These are phyloP conservation scores for Tuber magnatum DNA, from an alignment of 495 filamentous ascomycete species.

Conservation along the genomic window DNA sequence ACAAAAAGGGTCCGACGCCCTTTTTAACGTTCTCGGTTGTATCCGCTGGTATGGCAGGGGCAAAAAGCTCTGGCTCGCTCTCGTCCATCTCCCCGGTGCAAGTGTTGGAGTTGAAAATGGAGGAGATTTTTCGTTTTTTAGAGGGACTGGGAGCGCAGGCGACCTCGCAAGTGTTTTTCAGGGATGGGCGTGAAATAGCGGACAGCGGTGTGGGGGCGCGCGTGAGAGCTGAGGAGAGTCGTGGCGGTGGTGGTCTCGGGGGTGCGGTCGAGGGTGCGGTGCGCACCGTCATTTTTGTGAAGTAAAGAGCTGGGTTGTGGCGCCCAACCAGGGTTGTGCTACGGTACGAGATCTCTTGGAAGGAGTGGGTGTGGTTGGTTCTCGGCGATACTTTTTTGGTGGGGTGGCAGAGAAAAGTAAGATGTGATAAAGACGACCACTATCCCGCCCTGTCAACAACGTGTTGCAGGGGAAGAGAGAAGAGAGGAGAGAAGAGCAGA, in stretches of 20 bases:
- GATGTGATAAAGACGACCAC: constrained; percentile 2
- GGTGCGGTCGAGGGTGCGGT: constrained; percentile 18
- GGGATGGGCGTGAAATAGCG: constrained; percentile 12
- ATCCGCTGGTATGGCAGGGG: constrained; percentile 36
- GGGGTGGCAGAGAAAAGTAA: constrained; percentile 14
- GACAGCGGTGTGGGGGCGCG: constrained; percentile 20
- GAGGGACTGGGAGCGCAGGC: constrained; percentile 19
- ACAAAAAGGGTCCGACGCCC: constrained; percentile 69
- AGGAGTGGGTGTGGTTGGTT: constrained; percentile 24
- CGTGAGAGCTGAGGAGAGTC: constrained; percentile 14
- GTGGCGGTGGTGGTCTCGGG: constrained; percentile 10
- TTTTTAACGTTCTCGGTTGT: constrained; percentile 35
- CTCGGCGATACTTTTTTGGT: constrained; percentile 24
- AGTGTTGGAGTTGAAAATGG: constrained; percentile 25
- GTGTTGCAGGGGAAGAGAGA: background rate
- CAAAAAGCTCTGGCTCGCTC: constrained; percentile 31
- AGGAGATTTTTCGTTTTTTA: constrained; percentile 30
- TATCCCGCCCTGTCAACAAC: background rate
- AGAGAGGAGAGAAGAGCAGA: background rate
- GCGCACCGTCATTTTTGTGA: constrained; percentile 33
- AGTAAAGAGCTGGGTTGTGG: constrained; percentile 24
- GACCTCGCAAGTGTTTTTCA: constrained; percentile 20
- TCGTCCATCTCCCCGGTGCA: constrained; percentile 25
- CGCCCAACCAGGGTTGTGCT: constrained; percentile 24
- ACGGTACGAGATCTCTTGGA: constrained; percentile 11